Percentiles rank a stretch among this genome's conserved stretches.
phyloP scores from a whole-genome alignment of 2,329 filamentous ascomycete genomes.

The Herpotrichia juniperi region DNA sequence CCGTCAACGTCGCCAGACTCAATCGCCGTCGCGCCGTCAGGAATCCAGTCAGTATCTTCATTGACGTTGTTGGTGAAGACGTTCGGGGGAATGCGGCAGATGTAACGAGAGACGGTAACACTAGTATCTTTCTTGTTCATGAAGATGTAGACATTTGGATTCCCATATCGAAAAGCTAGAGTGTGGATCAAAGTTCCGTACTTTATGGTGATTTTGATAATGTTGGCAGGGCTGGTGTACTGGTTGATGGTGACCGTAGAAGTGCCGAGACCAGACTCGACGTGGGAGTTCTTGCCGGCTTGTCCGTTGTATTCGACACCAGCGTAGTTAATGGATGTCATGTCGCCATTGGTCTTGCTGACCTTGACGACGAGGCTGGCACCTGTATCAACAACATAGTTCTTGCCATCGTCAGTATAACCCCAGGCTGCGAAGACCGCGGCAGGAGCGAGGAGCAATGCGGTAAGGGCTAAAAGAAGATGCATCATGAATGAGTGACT shows the following conservation, averaged over 20 bases:
- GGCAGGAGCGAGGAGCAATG: constrained; percentile 30
- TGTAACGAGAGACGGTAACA: constrained; percentile 49
- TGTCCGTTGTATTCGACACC: constrained; percentile 59
- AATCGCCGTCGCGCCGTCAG: constrained; percentile 18
- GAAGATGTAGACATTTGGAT: constrained; percentile 59
- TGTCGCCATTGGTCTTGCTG: constrained; percentile 60
- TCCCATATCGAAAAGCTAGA: constrained; percentile 63
- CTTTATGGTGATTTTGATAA: constrained; percentile 64
- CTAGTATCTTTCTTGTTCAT: constrained; percentile 51
- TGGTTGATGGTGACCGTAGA: constrained; percentile 56
- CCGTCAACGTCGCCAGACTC: constrained; percentile 29
- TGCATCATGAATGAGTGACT: constrained; percentile 15
- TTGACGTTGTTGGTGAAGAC: constrained; percentile 37
- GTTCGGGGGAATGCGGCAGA: constrained; percentile 30
- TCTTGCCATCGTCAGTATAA: constrained; percentile 46
- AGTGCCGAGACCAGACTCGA: constrained; percentile 62
- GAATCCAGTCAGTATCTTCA: constrained; percentile 42
- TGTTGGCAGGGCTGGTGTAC: constrained; percentile 32
- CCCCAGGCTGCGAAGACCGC: constrained; percentile 47
- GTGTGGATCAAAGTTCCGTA: constrained; percentile 65
- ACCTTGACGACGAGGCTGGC: constrained; percentile 34
- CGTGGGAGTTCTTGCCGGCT: constrained; percentile 54
- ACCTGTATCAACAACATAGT: constrained; percentile 46
- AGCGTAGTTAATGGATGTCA: constrained; percentile 66
- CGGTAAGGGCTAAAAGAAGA: constrained; percentile 16